Evolutionary conservation across 2,329 filamentous ascomycete species (phyloP).

Genomic region (Chalara sp.): DNA sequence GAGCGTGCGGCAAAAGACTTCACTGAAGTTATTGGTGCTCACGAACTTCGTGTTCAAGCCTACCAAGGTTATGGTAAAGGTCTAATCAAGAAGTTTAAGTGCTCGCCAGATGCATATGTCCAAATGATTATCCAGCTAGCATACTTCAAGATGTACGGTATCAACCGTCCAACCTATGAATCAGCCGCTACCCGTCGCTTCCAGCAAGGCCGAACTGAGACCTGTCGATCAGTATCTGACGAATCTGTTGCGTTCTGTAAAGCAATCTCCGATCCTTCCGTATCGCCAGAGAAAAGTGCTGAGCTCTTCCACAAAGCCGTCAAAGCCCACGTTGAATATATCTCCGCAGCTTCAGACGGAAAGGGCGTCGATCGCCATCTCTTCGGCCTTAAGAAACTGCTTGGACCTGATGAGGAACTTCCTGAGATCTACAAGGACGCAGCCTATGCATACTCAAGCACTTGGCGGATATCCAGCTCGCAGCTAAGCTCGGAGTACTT

Average conservation of each 20-base stretch:
- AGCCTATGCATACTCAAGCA: conserved; percentile 73
- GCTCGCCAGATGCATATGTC: conserved; percentile 93
- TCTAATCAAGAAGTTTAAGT: conserved; percentile 99
- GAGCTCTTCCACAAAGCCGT: conserved; percentile 78
- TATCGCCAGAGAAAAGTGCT: conserved; percentile 58
- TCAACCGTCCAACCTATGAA: conserved; percentile 96
- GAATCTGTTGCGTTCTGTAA: conserved; percentile 87
- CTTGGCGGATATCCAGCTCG: conserved; percentile 83
- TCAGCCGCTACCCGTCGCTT: conserved; percentile 91
- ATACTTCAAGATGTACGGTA: conserved; percentile 98
- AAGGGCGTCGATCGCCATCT: conserved; percentile 93
- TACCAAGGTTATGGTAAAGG: conserved; percentile 98
- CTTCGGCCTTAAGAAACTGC: conserved; percentile 91
- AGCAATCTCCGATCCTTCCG: conserved; percentile 67
- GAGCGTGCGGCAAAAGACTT: conserved; percentile 75
- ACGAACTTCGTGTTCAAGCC: conserved; percentile 88
- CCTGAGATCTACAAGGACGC: conserved; percentile 84
- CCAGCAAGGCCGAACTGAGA: conserved; percentile 94
- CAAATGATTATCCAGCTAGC: conserved; percentile 98
- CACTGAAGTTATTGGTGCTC: conserved; percentile 70
- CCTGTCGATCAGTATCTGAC: conserved; percentile 85
- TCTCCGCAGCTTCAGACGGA: conserved; percentile 79
- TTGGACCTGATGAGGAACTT: conserved; percentile 72
- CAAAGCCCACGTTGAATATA: conserved; percentile 82
- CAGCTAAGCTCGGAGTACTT: conserved; percentile 96